phyloP scores from a whole-genome alignment of 2,329 filamentous ascomycete genomes.

The Fusarium sp. region DNA sequence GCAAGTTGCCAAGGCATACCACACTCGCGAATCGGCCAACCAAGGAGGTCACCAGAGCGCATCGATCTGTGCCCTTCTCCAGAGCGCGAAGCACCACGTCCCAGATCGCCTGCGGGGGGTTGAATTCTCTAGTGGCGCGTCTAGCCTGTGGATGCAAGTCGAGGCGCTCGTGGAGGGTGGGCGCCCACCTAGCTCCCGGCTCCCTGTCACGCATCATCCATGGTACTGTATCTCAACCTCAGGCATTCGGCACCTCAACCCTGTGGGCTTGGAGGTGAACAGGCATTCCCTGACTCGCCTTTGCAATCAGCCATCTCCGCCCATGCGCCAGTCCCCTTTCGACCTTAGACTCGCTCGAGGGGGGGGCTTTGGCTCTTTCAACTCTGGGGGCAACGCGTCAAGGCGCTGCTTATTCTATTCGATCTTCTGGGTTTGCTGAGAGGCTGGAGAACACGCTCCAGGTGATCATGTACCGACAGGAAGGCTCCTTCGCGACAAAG shows the following conservation, averaged over 20 bases:
- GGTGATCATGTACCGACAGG: not conserved
- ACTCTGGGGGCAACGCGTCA: not conserved
- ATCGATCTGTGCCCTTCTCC: not conserved
- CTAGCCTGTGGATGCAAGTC: constrained; percentile 33
- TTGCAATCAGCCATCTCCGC: constrained; percentile 22
- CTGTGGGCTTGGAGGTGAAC: constrained; percentile 8
- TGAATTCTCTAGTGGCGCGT: constrained; percentile 25
- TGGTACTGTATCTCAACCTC: constrained; percentile 35
- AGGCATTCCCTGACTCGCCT: constrained; percentile 37
- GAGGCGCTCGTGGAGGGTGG: constrained; percentile 24
- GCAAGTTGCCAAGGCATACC: not conserved
- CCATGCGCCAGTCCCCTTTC: constrained; percentile 16
- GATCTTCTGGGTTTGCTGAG: not conserved
- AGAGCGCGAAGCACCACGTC: constrained; percentile 6
- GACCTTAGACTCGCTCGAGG: constrained; percentile 10
- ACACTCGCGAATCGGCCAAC: not conserved
- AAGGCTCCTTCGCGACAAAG: constrained; percentile 1
- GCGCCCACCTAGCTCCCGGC: constrained; percentile 18
- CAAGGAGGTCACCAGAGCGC: not conserved
- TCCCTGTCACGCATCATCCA: constrained; percentile 37
- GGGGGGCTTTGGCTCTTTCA: not conserved
- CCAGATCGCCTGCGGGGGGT: constrained; percentile 27
- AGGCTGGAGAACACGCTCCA: not conserved
- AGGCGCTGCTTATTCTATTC: constrained; percentile 9
- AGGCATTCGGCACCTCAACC: constrained; percentile 9